Evolutionary conservation across 164 flowering plant genomes (phyloP), one percentile per base, ranked within the genome.

Genomic region (Malania oleifera): DNA sequence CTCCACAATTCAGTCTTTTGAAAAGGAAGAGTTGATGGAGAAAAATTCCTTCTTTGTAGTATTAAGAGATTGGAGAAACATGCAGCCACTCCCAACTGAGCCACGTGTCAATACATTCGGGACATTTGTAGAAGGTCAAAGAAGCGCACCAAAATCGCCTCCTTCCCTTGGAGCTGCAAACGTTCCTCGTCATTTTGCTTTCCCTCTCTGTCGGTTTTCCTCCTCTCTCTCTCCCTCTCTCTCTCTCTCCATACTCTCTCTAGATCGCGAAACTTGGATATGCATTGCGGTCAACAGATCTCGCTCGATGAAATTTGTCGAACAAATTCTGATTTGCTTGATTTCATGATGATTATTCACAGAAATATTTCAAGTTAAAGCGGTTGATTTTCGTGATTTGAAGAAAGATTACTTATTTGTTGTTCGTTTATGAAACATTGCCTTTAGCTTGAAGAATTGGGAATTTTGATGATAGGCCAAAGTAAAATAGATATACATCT

Each of bases 401-500:
- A 28, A 51, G 5, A 18, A 51, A n/a, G 31, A 26, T 53, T 24
- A 8, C 8, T 9, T 24, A n/a, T n/a, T n/a, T n/a, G n/a, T n/a
- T 43, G 12, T 43, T 20, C 17, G 22, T 17, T 43, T 18, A n/a
- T 43, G 5, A 3, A 4, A 39, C 22, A n/a, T 17, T 7, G 46
- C 1, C 1, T 22, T 14, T 55, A 35, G 31, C 26, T 12, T 14
- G 26, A 20, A 12, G 12, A 15, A 59, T 55, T 37, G 34, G 58
- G 47, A 41, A 26, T 77, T 75, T 46, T 46, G 68, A 74, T 76
- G 85, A 68, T 80, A 75, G 72, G 78, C 65, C 63, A 54, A 56
- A 22, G 63, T 11, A 66, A 67, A 66, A 57, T 41, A 27, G 57
- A 66, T 17, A 60, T 61, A 68, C 77, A 82, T 75, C 87, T 76